Evolutionary conservation across 2,329 filamentous ascomycete species (phyloP).

Genomic region (Periconia digitata): DNA sequence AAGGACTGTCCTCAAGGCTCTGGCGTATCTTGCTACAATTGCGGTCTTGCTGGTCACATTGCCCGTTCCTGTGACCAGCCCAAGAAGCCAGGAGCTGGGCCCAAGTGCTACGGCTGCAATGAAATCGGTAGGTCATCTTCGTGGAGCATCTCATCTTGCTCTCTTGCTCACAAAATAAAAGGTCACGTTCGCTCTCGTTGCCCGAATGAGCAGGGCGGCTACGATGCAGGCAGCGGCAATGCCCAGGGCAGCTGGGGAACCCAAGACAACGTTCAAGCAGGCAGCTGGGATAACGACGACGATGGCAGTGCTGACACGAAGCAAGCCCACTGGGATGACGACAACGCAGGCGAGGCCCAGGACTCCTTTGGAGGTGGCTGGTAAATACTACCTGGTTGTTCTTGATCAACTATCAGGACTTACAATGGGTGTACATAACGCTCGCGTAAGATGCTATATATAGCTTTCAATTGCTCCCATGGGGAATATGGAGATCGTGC

Average conservation of each 20-base stretch:
- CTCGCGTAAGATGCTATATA: too few species aligned
- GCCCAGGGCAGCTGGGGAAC: slow-evolving; percentile 14
- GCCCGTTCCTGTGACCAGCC: too few species aligned
- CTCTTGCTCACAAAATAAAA: slow-evolving; percentile 17
- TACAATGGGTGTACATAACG: too few species aligned
- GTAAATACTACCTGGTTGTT: slow-evolving; percentile 2
- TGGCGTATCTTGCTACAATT: slow-evolving; percentile 24
- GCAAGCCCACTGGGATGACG: slow-evolving; percentile 18
- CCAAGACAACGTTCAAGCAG: slow-evolving; percentile 20
- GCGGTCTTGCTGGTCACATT: slow-evolving; percentile 6
- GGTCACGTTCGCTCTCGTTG: slow-evolving; percentile 47
- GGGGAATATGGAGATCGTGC: too few species aligned
- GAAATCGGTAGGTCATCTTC: slow-evolving; percentile 30
- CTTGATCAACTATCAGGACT: too few species aligned
- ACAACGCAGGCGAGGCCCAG: slow-evolving; percentile 5
- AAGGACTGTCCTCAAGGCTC: slow-evolving; percentile 19
- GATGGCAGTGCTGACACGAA: background rate
- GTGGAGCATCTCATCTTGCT: background rate
- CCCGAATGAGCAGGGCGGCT: slow-evolving; percentile 23
- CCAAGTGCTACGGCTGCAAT: slow-evolving; percentile 62
- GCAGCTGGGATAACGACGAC: slow-evolving; percentile 5
- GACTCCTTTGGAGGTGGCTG: slow-evolving; percentile 1
- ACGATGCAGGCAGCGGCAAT: slow-evolving; percentile 8
- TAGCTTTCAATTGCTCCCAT: too few species aligned
- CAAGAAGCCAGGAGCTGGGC: too few species aligned